A percentile compares a stretch with the other conserved stretches of the same genome.
phyloP scores from a whole-genome alignment of 257 asterid genomes.

The Dorcoceras hygrometricum region DNA sequence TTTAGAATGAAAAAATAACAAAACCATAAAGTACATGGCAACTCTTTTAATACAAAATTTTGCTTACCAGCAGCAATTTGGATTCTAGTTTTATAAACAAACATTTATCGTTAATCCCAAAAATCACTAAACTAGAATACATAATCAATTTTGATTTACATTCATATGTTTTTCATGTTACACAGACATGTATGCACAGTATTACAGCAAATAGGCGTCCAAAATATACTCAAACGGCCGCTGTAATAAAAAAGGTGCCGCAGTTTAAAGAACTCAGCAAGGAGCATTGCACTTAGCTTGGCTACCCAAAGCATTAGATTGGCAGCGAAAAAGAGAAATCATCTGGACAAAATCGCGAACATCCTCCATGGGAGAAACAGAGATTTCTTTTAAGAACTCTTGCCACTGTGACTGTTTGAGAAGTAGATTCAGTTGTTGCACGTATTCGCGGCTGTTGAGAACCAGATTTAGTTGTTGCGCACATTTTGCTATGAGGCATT shows the following conservation, averaged over 20 bases:
- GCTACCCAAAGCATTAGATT: conserved; percentile 6
- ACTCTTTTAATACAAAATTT: no score
- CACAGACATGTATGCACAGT: background rate
- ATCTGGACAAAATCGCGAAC: conserved; percentile 34
- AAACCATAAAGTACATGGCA: no score
- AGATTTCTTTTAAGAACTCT: background rate
- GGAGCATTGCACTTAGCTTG: background rate
- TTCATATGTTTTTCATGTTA: background rate
- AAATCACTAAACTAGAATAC: background rate
- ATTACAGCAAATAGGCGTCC: background rate
- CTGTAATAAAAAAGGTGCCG: background rate
- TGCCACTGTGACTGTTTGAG: conserved; percentile 48
- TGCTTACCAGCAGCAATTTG: background rate
- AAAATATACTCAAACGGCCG: background rate
- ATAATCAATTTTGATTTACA: background rate
- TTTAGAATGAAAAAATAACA: no score
- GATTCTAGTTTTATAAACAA: no score
- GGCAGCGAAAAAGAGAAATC: conserved; percentile 25
- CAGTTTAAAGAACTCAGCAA: background rate
- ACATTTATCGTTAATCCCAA: background rate
- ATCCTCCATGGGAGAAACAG: background rate
- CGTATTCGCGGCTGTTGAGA: conserved; percentile 50
- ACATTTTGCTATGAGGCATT: no score
- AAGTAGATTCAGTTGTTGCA: background rate
- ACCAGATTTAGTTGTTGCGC: conserved; percentile 22